Base-by-base conservation (phyloP, 495 filamentous ascomycete genomes). In the Penicillium bialowiezense region DNA sequence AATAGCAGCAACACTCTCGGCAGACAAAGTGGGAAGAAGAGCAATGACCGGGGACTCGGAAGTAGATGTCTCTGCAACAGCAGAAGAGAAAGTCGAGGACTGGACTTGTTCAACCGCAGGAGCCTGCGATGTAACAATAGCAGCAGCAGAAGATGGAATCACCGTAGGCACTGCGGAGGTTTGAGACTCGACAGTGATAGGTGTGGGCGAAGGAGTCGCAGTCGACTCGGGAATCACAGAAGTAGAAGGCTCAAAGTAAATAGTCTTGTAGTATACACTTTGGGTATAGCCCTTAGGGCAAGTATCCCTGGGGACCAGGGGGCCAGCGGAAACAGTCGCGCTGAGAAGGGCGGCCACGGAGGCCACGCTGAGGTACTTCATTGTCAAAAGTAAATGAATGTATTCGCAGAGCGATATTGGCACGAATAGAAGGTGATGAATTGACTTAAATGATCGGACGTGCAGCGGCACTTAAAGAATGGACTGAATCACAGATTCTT, bases 401-500 rank as follows among this genome's bases (percentile, higher is more conserved):
- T 35, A 20, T 14, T 21, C 32, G 18, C 17, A 40, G 9, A 32
- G 20, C 12, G 10, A 38, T 19, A 20, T 32, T 24, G 20, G 20
- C 19, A 48, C 21, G 34, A 41, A 33, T 34, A 24, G 26, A 44
- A 49, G 36, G 20, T 24, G 19, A 44, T 21, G 21, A 32, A 17
- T n/a, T 44, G 0, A 15, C 8, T 18, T 17, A 28, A 63, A 60
- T 12, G 57, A 69, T 41, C n/a, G 52, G 43, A 63, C 53, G 60
- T 58, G 56, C 55, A 51, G 54, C 10, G 45, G 55, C 53, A 56
- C 59, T 49, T 20, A 53, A 71, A 34, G 65, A 69, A 68, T 55
- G 68, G 62, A 68, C 61, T 63, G 59, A 58, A 64, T 61, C 23
- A 61, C 54, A 51, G 63, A 66, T 60, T 51, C 52, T 41, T 63